Conservation (phyloP, 805 yeast genomes). For the Saccharomycopsis olivae region DNA sequence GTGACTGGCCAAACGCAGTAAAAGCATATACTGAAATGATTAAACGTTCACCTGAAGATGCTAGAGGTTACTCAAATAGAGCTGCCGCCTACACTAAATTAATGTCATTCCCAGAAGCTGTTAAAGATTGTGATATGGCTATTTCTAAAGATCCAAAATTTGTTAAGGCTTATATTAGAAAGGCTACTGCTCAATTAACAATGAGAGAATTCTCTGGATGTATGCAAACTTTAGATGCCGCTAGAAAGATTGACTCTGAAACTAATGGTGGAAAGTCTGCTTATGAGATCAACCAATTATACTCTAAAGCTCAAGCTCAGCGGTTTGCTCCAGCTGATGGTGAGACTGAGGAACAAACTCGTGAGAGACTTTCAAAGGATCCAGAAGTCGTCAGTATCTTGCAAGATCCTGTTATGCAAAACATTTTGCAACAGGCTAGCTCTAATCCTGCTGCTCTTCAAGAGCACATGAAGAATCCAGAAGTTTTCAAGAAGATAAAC, state of each 20-base stretch:
- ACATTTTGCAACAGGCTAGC: slow-evolving; percentile 87
- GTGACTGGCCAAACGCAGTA: slow-evolving; percentile 95
- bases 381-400: slow-evolving; percentile 88
- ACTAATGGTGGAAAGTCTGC: slow-evolving; percentile 48
- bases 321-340: slow-evolving; percentile 77
- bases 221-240: slow-evolving; percentile 69
- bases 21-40: slow-evolving; percentile 92
- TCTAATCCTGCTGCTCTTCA: slow-evolving; percentile 93
- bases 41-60: slow-evolving; percentile 94
- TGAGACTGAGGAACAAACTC: slow-evolving; percentile 90
- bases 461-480: slow-evolving; percentile 97
- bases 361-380: slow-evolving; percentile 73
- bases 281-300: slow-evolving; percentile 74
- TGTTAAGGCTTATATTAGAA: slow-evolving; percentile 91
- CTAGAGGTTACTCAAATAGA: slow-evolving; percentile 94
- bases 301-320: slow-evolving; percentile 63
- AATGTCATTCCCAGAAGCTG: slow-evolving; percentile 95
- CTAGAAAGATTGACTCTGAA: slow-evolving; percentile 64
- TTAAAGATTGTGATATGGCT: slow-evolving; percentile 84
- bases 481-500: slow-evolving; percentile 76
- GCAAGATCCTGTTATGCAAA: slow-evolving; percentile 94
- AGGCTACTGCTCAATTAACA: slow-evolving; percentile 89
- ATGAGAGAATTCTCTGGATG: slow-evolving; percentile 79
- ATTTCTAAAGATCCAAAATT: slow-evolving; percentile 80
- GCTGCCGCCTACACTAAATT: slow-evolving; percentile 94